A percentile compares a stretch with the other conserved stretches of the same genome.
Conservation (phyloP, 2,329 filamentous ascomycete genomes). For the Ceratocystis huliohia region DNA sequence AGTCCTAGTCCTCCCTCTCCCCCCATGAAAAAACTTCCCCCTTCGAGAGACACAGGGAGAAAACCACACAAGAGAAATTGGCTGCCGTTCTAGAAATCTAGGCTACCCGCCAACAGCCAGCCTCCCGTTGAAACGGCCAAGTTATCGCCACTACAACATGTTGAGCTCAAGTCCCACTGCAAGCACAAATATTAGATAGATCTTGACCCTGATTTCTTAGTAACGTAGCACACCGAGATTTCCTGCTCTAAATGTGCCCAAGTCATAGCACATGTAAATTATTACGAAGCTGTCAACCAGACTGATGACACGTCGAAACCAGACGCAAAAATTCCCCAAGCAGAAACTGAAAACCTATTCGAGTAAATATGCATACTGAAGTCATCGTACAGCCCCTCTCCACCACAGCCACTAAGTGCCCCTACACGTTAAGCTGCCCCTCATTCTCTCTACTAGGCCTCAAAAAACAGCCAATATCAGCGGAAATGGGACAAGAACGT, state of each 20-base stretch:
- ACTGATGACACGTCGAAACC: neutral
- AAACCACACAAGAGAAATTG: neutral
- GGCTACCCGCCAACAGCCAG: neutral
- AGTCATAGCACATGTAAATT: neutral
- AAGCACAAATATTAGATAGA: neutral
- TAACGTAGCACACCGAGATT: slow-evolving; percentile 4
- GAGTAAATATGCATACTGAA: neutral
- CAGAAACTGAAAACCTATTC: neutral
- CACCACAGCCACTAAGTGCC: slow-evolving; percentile 9
- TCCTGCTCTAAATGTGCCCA: neutral
- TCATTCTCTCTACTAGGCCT: neutral
- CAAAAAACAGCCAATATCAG: slow-evolving; percentile 4
- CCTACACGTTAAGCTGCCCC: neutral
- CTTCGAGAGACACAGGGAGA: neutral
- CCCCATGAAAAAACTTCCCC: neutral
- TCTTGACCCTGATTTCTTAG: neutral
- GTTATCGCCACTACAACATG: neutral
- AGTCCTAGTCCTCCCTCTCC: too few species aligned
- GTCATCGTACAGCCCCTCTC: slow-evolving; percentile 11
- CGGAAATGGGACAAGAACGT: slow-evolving; percentile 3
- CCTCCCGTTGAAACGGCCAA: neutral
- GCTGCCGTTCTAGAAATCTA: neutral
- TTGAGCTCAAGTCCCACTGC: neutral
- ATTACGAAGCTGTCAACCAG: neutral
- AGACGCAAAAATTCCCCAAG: neutral